Evolutionary conservation across 1,284 basidiomycete species (phyloP), one percentile per base, ranked within the genome.

Genomic region (Trichosporon ovoides): DNA sequence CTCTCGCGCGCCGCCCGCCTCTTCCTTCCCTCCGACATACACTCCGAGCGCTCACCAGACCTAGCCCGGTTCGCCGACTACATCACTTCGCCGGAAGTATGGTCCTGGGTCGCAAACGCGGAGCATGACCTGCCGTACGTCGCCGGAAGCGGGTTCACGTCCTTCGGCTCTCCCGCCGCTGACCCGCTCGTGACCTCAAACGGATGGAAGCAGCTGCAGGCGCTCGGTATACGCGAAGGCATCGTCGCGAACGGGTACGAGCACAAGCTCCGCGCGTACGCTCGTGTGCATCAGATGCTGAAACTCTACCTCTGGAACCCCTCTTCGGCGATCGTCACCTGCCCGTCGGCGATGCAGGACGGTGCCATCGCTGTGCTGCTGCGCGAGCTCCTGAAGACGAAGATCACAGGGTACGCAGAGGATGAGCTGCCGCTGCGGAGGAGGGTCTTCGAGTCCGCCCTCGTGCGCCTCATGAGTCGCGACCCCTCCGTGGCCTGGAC

Each of bases 401-500:
- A 52, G 13, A 19, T 22, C 11, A 13, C 40, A 7, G 33, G 31
- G 43, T 48, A 31, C 52, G 22, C 22, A 1, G 40, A 12, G 14
- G 28, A 28, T 7, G 18, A 28, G 49, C 20, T 16, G 1, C 24
- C 22, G 16, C 38, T 28, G 33, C 60, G 60, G 22, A 57, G 35
- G n/a, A 36, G 38, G 28, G 62, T 63, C 19, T 60, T 63, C 19
- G 20, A 53, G 49, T 38, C 53, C 7, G 53, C 60, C 3, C 58
- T 65, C 9, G 38, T 11, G 10, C 63, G 54, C 35, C 58, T 65
- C 19, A 49, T 61, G 37, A 56, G 49, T 22, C 37, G 22, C 18
- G 83, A 89, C 69, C 83, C 87, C 0, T 66, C 75, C 0, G 60
- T 73, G 24, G 85, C 86, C 0, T 90, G 85, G 68, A 87, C 85